Evolutionary conservation across 106 monocot species (phyloP), one percentile per base, ranked within the genome.

Genomic region (Posidonia australis): DNA sequence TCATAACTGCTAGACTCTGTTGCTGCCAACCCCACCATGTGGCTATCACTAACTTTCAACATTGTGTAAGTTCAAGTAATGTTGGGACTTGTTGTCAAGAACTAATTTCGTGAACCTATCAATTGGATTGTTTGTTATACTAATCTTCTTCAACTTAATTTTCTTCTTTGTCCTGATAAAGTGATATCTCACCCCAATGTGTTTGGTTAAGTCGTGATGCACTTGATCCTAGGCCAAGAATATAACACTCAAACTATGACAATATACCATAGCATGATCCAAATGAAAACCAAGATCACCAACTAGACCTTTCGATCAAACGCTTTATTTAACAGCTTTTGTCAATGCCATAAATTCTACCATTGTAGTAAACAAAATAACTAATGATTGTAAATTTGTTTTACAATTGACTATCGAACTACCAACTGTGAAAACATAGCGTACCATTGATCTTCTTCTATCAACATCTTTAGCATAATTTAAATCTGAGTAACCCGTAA

Each of bases 161-260:
- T 0, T 45, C 7, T 44, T 45, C 43, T 63, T 5, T 43, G 1
- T 44, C 0, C 0, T 4, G 23, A 63, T 21, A 10, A 63, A 60
- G 59, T 60, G 59, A 30, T 32, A 60, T 60, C 4, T 60, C 5
- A 60, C 59, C 12, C 26, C 16, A 30, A 29, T 32, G n/a, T 60
- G 28, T 30, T 60, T 60, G 31, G 18, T 60, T 60, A 12, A 26
- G 10, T 16, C 0, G 26, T 29, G 31, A 60, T n/a, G 31, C 0
- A 60, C 16, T 60, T 60, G 59, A 60, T 60, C 31, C 16, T 60
- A 16, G 4, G 31, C 16, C n/a, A 60, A 7, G n/a, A 1, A 60
- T 60, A 60, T 32, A 16, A 1, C 17, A 29, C 59, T n/a, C 26
- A 32, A 5, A 5, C 28, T 60, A 32, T 60, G 24, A 32, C 3